phyloP scores from a whole-genome alignment of 495 filamentous ascomycete species.

The Mytilinidion resinicola region DNA sequence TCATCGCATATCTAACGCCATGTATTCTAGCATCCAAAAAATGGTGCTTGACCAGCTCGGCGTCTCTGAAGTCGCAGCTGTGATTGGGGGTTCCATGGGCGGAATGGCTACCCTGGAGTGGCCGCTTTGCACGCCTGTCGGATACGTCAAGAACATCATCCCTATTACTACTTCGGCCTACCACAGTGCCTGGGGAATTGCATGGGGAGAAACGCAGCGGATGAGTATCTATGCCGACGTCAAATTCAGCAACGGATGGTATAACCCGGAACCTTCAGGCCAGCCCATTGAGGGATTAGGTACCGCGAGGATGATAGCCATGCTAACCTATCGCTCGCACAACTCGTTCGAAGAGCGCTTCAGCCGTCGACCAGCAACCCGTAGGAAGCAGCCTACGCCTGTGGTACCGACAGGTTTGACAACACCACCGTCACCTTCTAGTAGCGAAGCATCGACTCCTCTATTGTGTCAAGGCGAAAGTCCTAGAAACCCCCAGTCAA shows the following conservation, averaged over 20 bases:
- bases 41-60: slow-evolving; percentile 36
- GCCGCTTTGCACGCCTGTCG: slow-evolving; percentile 29
- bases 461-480: background rate
- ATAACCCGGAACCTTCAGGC: slow-evolving; percentile 27
- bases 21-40: slow-evolving; percentile 31
- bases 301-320: slow-evolving; percentile 39
- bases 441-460: background rate
- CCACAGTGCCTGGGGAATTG: slow-evolving; percentile 38
- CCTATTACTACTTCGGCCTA: slow-evolving; percentile 36
- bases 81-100: slow-evolving; percentile 39
- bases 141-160: slow-evolving; percentile 34
- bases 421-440: slow-evolving; percentile 6
- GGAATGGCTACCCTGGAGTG: slow-evolving; percentile 40
- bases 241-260: slow-evolving; percentile 33
- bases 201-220: slow-evolving; percentile 38
- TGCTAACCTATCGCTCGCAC: slow-evolving; percentile 39
- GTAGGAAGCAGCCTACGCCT: slow-evolving; percentile 8
- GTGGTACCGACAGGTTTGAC: background rate
- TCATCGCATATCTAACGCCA: background rate
- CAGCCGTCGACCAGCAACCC: slow-evolving; percentile 18
- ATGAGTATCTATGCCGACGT: slow-evolving; percentile 35
- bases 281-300: slow-evolving; percentile 32
- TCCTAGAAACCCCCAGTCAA: background rate
- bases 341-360: slow-evolving; percentile 35
- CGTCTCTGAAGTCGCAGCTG: slow-evolving; percentile 31